Evolutionary conservation across 2,329 filamentous ascomycete genomes (phyloP), one percentile per base, ranked within the genome.

Genomic region (Aspergillus versicolor): DNA sequence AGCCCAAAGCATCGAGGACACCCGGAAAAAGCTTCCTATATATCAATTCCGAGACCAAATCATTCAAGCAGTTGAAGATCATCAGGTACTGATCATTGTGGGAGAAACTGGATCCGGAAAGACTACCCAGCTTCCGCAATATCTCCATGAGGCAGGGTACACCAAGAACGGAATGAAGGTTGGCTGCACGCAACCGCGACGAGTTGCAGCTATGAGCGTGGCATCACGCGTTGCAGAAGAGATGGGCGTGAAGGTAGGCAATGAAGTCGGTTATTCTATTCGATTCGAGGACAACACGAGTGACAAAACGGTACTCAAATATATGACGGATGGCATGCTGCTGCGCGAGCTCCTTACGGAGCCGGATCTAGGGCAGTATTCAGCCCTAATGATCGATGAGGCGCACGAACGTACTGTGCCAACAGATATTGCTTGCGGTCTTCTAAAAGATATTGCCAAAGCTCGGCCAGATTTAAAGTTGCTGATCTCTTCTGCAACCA

Each of bases 241-340:
- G 71, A 90, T 96, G 78, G 92, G 90, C 0, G 88, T 91, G 58
- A 92, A 93, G 71, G 78, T 97, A 11, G 94, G 94, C 1, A 89
- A 91, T 61, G 91, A 97, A 69, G 93, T 97, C 24, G 94, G 94
- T 15, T 99, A 97, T 72, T 88, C 88, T 0, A 96, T 99, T 65
- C 89, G 94, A 60, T 99, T 97, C 67, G 94, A 99, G 71, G 91
- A 97, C 73, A 87, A 88, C 61, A 96, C 92, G 0, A 91, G 86
- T 70, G 91, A 96, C 67, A 95, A 96, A 76, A 97, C 94, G 0
- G 81, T 93, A 7, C 77, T 99, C 54, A 95, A 96, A 74, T 97
- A 96, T 75, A 93, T 96, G 89, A 99, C 94, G 0, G 94, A 99
- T 68, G 94, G 94, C 70, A 96, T 97, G 89, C 79, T 97, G 40